Evolutionary conservation across 805 yeast species (phyloP), one percentile per base, ranked within the genome.

Genomic region (Candida vaughaniae): DNA sequence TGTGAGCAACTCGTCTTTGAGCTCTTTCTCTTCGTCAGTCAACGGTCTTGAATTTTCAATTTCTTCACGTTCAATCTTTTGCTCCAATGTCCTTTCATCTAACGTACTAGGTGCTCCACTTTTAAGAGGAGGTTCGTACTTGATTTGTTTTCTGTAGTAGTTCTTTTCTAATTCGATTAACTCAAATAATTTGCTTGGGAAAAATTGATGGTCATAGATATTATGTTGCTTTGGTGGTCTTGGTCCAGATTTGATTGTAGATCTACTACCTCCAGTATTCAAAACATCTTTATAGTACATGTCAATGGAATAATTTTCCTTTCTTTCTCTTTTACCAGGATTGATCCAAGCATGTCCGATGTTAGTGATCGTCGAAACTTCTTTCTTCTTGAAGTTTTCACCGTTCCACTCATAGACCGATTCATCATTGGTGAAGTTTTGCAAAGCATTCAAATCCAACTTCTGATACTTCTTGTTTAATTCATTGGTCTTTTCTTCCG

Each of bases 161-260:
- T 83, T 79, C 49, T 82, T 80, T 55, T 93, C 98, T 59, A 82
- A 74, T 41, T 88, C 95, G 53, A 85, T 80, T 27, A 93, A 57
- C 38, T 84, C 88, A 46, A 76, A 70, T 31, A 93, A 64, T 53
- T 85, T 75, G n/a, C 81, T 73, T 1, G 95, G 88, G 58, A 75
- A 86, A 51, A 93, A 87, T 60, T 93, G 99, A 61, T 90, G 96
- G 54, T 93, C 96, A 55, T 84, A 86, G 26, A 87, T 69, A 41
- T 79, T 80, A 42, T 85, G 66, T 50, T 87, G 93, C 53, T 83
- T 87, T 25, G 98, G 97, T 29, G 95, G 86, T 44, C 75, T 77
- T 12, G 95, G 93, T 1, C 82, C 84, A 7, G 75, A 69, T 29
- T 71, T 68, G 35, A 66, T 65, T 36, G 67, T 55, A 9, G 48